phyloP scores from a whole-genome alignment of 768 basidiomycete species.

The Termitomyces sp. region DNA sequence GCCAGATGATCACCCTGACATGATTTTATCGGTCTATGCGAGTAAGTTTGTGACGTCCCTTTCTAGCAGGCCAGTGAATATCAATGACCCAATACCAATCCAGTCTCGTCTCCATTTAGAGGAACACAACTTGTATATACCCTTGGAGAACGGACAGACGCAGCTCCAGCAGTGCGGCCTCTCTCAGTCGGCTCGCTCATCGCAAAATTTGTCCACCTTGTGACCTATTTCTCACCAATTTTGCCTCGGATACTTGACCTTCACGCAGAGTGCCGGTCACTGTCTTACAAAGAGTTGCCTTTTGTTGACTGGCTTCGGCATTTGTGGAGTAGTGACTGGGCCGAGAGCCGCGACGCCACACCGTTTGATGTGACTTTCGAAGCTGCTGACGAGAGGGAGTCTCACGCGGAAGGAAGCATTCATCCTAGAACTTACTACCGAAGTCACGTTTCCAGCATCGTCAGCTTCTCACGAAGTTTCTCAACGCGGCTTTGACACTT shows the following conservation, averaged over 20 bases:
- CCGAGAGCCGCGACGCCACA: conserved; percentile 37
- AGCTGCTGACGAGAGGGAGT: conserved; percentile 37
- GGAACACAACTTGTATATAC: background rate
- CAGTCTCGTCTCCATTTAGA: background rate
- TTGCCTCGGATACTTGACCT: conserved; percentile 32
- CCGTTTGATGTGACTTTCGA: conserved; percentile 45
- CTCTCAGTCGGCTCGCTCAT: background rate
- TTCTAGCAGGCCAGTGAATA: background rate
- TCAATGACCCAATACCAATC: background rate
- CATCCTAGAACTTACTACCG: background rate
- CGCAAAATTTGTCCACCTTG: background rate
- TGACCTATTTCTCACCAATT: conserved; percentile 36
- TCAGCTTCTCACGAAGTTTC: background rate
- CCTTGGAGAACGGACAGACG: background rate
- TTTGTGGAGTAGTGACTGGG: conserved; percentile 45
- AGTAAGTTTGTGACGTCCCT: background rate
- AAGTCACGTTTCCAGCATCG: background rate
- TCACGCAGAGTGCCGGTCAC: conserved; percentile 35
- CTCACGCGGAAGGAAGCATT: conserved; percentile 26
- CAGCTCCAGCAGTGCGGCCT: background rate
- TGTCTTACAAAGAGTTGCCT: conserved; percentile 34
- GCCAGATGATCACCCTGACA: conserved; percentile 1
- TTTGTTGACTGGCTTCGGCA: conserved; percentile 26
- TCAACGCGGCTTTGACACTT: background rate
- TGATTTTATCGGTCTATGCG: background rate